Evolutionary conservation across 1,284 basidiomycete genomes (phyloP).

Genomic region (Meira miltonrushii): DNA sequence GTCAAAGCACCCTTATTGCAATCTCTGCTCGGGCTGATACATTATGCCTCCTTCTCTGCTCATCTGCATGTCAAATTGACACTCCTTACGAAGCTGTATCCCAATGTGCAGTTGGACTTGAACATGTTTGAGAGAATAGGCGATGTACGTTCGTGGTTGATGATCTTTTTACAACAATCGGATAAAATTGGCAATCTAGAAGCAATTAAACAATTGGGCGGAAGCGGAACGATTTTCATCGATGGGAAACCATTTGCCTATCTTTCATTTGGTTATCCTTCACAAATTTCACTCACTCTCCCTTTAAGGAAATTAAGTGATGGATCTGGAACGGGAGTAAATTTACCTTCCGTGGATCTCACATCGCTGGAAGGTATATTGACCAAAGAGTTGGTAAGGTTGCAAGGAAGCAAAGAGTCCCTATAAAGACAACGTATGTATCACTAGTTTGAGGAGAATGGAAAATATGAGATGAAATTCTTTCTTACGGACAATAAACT

Average conservation of each 20-base stretch:
- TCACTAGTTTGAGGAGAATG: too few species aligned
- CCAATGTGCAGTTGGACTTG: neutral
- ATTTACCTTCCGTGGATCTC: neutral
- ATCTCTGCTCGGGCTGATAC: constrained; percentile 17
- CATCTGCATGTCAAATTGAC: constrained; percentile 9
- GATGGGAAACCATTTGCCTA: neutral
- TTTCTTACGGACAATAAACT: too few species aligned
- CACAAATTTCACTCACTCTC: constrained; percentile 2
- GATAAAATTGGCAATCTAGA: neutral
- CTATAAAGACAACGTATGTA: too few species aligned
- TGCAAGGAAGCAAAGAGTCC: neutral
- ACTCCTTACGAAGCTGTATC: neutral
- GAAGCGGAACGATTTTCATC: constrained; percentile 1
- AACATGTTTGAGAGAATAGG: neutral
- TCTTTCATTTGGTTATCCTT: constrained; percentile 1
- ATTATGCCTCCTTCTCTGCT: constrained; percentile 28
- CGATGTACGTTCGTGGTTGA: neutral
- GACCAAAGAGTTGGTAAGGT: neutral
- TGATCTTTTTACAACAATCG: neutral
- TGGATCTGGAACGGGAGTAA: neutral
- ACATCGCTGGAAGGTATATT: neutral
- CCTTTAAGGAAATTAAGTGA: neutral
- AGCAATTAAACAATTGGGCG: neutral
- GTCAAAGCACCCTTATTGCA: constrained; percentile 16
- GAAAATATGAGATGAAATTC: too few species aligned